Percentiles rank a stretch among this genome's conserved stretches.
Conservation (phyloP, 2,329 filamentous ascomycete species). For the Diaporthe vexans region DNA sequence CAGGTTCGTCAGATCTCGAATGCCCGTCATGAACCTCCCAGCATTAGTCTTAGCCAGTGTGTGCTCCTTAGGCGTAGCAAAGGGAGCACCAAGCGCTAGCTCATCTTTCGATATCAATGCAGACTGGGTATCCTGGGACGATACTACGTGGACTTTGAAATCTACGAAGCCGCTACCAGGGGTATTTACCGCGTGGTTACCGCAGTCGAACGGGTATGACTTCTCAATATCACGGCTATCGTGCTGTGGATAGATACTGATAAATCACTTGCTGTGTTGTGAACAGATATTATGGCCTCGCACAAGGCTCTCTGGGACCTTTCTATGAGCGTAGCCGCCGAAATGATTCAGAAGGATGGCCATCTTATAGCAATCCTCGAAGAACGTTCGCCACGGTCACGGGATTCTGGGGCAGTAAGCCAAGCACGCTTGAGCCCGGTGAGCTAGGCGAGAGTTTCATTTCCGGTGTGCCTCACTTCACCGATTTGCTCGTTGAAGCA, state of each 20-base stretch:
- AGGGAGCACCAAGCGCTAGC: slow-evolving; percentile 28
- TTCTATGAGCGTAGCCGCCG: slow-evolving; percentile 39
- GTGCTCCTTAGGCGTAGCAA: slow-evolving; percentile 24
- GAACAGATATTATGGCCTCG: slow-evolving; percentile 40
- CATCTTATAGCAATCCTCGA: slow-evolving; percentile 37
- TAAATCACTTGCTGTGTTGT: background rate
- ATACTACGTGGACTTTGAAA: slow-evolving; percentile 38
- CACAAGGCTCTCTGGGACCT: slow-evolving; percentile 38
- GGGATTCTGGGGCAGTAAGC: slow-evolving; percentile 39
- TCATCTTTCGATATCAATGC: slow-evolving; percentile 37
- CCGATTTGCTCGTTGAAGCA: slow-evolving; percentile 35
- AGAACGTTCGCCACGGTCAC: slow-evolving; percentile 40
- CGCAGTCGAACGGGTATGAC: slow-evolving; percentile 40
- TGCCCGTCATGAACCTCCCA: slow-evolving; percentile 22
- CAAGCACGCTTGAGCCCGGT: slow-evolving; percentile 38
- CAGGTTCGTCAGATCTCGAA: background rate
- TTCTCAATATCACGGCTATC: background rate
- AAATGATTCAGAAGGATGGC: slow-evolving; percentile 40
- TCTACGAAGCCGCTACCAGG: slow-evolving; percentile 40
- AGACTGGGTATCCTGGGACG: slow-evolving; percentile 41
- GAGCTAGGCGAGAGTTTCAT: slow-evolving; percentile 39
- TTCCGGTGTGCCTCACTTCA: slow-evolving; percentile 39
- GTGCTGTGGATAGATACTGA: slow-evolving; percentile 21
- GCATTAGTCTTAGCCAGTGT: slow-evolving; percentile 11
- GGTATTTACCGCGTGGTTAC: slow-evolving; percentile 39